Evolutionary conservation across 495 filamentous ascomycete species (phyloP).

Genomic region (Pseudevernia furfuracea): DNA sequence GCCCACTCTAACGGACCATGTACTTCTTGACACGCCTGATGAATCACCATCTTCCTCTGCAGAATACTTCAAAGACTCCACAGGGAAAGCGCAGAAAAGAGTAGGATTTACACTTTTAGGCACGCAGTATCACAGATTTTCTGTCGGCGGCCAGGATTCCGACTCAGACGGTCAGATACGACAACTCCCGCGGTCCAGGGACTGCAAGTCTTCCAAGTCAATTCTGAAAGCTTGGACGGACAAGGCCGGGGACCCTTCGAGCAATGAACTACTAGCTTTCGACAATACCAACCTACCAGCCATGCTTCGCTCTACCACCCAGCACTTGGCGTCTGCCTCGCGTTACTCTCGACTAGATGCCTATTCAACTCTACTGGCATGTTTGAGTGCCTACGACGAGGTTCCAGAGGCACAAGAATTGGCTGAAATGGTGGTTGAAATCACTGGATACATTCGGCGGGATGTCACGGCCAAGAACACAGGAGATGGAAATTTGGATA

Average conservation of each 20-base stretch:
- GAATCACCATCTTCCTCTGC: constrained; percentile 41
- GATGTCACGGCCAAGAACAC: constrained; percentile 54
- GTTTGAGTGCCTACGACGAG: constrained; percentile 69
- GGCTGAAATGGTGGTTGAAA: constrained; percentile 60
- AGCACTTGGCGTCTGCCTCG: constrained; percentile 66
- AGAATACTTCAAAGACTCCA: constrained; percentile 32
- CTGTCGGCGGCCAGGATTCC: constrained; percentile 39
- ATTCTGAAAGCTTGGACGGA: constrained; percentile 63
- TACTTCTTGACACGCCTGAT: constrained; percentile 38
- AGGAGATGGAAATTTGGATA: constrained; percentile 45
- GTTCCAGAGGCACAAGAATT: constrained; percentile 63
- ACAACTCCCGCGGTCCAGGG: constrained; percentile 49
- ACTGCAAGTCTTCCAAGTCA: constrained; percentile 66
- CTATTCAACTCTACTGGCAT: constrained; percentile 70
- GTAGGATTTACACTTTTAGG: constrained; percentile 64
- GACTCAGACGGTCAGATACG: constrained; percentile 40
- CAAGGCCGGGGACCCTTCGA: constrained; percentile 39
- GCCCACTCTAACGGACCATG: constrained; percentile 3
- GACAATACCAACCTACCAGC: constrained; percentile 46
- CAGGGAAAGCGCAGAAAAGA: constrained; percentile 51
- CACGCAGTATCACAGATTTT: constrained; percentile 60
- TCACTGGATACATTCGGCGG: constrained; percentile 71
- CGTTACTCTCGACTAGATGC: constrained; percentile 69
- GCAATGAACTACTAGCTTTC: constrained; percentile 31
- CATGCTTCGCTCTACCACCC: constrained; percentile 77